Conservation (phyloP, 2,329 filamentous ascomycete genomes). For the Tolypocladium guangdongense region DNA sequence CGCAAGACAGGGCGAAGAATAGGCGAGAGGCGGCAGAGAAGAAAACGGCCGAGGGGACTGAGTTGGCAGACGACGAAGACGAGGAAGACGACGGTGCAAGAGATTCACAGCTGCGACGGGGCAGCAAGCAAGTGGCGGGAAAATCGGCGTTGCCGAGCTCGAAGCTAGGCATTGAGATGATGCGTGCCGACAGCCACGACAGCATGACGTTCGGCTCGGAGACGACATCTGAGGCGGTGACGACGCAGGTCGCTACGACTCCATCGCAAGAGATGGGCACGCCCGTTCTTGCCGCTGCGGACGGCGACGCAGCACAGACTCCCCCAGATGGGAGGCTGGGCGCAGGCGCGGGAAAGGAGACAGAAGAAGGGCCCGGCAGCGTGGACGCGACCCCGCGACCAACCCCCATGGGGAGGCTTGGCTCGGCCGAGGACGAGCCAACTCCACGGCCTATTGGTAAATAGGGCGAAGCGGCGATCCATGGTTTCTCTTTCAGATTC, state of each 20-base stretch:
- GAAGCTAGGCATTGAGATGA: slow-evolving; percentile 93
- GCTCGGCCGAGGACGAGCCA: slow-evolving; percentile 21
- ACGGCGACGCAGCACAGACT: slow-evolving; percentile 9
- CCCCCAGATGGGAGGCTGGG: slow-evolving; percentile 11
- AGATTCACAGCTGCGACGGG: slow-evolving; percentile 36
- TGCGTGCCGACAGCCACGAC: slow-evolving; percentile 90
- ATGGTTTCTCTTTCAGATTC: neutral
- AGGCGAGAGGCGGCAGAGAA: slow-evolving; percentile 69
- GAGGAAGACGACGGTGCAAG: slow-evolving; percentile 61
- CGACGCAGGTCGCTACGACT: slow-evolving; percentile 35
- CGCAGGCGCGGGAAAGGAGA: slow-evolving; percentile 1
- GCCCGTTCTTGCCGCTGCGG: slow-evolving; percentile 14
- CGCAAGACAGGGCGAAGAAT: slow-evolving; percentile 60
- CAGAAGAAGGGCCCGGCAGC: slow-evolving; percentile 10
- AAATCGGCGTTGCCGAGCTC: slow-evolving; percentile 60
- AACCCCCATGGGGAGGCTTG: slow-evolving; percentile 4
- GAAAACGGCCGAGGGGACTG: slow-evolving; percentile 59
- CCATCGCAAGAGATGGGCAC: slow-evolving; percentile 31
- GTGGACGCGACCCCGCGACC: slow-evolving; percentile 36
- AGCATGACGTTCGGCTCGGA: slow-evolving; percentile 51
- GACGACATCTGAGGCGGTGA: slow-evolving; percentile 38
- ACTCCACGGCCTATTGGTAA: slow-evolving; percentile 26
- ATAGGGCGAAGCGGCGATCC: slow-evolving; percentile 2
- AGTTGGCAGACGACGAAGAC: slow-evolving; percentile 91
- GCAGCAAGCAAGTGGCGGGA: slow-evolving; percentile 23